Evolutionary conservation across 345 rosid genomes (phyloP).

Genomic region (Schrenkiella parvula): DNA sequence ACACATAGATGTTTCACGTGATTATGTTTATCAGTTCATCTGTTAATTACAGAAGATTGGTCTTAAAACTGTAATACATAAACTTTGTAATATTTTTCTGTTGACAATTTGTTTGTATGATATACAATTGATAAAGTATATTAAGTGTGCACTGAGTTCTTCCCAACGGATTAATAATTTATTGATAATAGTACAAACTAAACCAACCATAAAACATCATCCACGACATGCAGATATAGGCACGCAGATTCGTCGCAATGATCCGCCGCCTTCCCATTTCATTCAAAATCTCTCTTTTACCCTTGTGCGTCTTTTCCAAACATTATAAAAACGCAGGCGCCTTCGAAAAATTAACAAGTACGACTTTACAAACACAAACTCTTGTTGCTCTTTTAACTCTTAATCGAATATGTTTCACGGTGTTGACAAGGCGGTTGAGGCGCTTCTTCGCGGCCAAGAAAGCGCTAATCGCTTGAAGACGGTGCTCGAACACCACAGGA

Average conservation of each 20-base stretch:
- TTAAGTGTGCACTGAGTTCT: no score
- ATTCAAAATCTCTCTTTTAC: neutral
- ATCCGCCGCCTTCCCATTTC: neutral
- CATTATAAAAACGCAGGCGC: neutral
- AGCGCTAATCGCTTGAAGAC: constrained; percentile 1
- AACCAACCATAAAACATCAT: no score
- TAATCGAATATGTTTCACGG: neutral
- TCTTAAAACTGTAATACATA: no score
- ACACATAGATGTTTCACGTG: no score
- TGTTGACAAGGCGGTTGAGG: neutral
- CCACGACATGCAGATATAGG: neutral
- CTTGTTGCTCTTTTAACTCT: neutral
- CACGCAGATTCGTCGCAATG: neutral
- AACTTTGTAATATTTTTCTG: no score
- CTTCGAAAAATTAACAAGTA: neutral
- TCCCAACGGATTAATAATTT: no score
- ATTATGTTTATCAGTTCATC: no score
- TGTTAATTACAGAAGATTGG: no score
- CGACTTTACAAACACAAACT: neutral
- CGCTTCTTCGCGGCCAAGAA: constrained; percentile 17
- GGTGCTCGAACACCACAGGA: neutral
- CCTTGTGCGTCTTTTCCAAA: neutral
- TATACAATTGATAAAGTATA: no score
- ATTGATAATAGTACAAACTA: neutral
- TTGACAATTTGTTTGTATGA: no score